Evolutionary conservation across 169 alveolate species (phyloP), one percentile per base, ranked within the genome.

Genomic region (Blepharisma undulans): DNA sequence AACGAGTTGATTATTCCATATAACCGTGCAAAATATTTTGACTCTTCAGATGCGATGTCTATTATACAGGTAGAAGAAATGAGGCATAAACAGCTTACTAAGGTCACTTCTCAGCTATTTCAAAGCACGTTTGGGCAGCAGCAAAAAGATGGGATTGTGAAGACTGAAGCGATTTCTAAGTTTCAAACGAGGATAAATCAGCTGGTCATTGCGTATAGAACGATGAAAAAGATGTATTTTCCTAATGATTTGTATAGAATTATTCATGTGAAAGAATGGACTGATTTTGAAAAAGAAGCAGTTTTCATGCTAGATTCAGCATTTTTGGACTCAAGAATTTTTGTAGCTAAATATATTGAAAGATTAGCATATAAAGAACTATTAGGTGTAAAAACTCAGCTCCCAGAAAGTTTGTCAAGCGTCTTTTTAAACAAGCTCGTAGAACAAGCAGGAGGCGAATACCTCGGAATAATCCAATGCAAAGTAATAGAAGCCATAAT

Each of bases 231-330:
- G 25, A 22, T 27, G 84, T 86, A 86, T 32, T 86, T 71, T 72
- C 91, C 80, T 27, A 86, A 72, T 86, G 91, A 86, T 32, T 30
- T 86, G 29, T 86, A 86, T 14, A 86, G 91, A 71, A 72, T 72
- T 10, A 71, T 86, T n/a, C 36, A 22, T 30, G 84, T 85, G 25
- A 61, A 32, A n/a, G 84, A 71, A 22, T 86, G 91, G 84, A 71
- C 29, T 18, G 72, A 86, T 32, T 86, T 86, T 86, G 91, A 86
- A 22, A 22, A 72, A 22, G 91, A 36, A 30, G 80, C 84, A 1
- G 34, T 19, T n/a, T 27, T 19, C 8, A 86, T 86, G 91, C 72
- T 86, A 21, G 36, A 60, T 32, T 71, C 84, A 27, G 84, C 91
- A 19, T 86, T 86, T 86, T 12, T 86, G 8, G 84, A 27, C 10